Conservation (phyloP, 257 asterid genomes). For the Jasminum sambac region DNA sequence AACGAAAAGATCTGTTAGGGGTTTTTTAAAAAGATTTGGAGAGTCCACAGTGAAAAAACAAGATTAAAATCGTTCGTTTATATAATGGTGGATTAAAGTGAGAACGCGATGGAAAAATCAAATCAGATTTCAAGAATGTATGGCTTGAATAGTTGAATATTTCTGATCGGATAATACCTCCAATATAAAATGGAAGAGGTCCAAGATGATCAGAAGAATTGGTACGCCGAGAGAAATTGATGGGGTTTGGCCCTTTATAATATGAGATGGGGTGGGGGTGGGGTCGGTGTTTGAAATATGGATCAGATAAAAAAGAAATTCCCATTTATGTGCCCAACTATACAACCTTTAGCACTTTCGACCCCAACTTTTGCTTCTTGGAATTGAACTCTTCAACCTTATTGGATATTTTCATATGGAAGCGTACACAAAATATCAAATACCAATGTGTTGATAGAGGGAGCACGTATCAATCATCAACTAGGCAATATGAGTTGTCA, state of each 20-base stretch:
- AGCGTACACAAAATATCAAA: no score
- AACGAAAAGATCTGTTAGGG: not conserved
- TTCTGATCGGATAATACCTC: not conserved
- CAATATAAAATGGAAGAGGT: not conserved
- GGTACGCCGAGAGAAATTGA: slow-evolving; percentile 16
- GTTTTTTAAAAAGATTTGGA: not conserved
- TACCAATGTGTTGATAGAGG: no score
- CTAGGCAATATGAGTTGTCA: no score
- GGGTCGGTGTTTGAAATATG: not conserved
- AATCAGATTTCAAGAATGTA: not conserved
- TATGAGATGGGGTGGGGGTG: not conserved
- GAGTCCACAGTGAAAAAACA: not conserved
- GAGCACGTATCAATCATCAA: no score
- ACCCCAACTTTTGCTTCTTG: no score
- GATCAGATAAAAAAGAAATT: not conserved
- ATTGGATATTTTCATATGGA: no score
- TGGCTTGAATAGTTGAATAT: not conserved
- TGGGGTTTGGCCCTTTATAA: not conserved
- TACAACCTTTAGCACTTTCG: no score
- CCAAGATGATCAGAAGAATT: no score
- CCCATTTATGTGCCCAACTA: not conserved
- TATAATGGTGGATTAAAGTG: not conserved
- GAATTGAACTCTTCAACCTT: no score
- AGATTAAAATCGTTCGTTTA: not conserved
- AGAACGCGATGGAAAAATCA: not conserved